Evolutionary conservation across 768 basidiomycete genomes (phyloP).

Genomic region (Leccinum rimulosum): DNA sequence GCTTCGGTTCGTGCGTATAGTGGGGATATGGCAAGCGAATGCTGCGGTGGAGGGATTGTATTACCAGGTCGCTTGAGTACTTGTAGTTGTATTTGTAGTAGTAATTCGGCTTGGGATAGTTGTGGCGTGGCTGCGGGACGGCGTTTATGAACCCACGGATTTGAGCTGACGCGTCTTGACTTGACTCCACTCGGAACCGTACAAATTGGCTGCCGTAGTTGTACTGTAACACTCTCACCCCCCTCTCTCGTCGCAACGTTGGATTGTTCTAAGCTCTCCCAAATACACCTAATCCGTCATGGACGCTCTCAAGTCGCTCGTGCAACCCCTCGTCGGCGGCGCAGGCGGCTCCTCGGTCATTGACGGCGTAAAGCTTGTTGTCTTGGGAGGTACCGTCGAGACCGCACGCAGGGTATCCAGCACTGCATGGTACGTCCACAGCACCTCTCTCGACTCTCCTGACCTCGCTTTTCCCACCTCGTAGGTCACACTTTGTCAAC

Average conservation of each 20-base stretch:
- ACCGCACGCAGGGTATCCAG: slow-evolving; percentile 80
- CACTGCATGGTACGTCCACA: slow-evolving; percentile 64
- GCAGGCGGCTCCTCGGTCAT: slow-evolving; percentile 75
- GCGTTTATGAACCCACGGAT: slow-evolving; percentile 27
- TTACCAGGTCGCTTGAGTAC: slow-evolving; percentile 33
- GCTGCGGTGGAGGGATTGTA: slow-evolving; percentile 73
- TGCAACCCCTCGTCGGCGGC: slow-evolving; percentile 76
- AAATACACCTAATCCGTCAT: slow-evolving; percentile 38
- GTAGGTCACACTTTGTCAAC: slow-evolving; percentile 82
- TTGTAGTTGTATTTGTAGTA: neutral
- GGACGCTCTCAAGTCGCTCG: slow-evolving; percentile 80
- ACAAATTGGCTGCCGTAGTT: slow-evolving; percentile 9
- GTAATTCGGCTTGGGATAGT: slow-evolving; percentile 15
- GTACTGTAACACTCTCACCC: slow-evolving; percentile 16
- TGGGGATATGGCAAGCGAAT: slow-evolving; percentile 84
- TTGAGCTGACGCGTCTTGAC: slow-evolving; percentile 39
- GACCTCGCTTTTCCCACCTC: neutral
- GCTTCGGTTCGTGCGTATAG: slow-evolving; percentile 57
- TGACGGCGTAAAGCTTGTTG: slow-evolving; percentile 88
- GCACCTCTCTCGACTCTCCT: slow-evolving; percentile 5
- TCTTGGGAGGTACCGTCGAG: slow-evolving; percentile 84
- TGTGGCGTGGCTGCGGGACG: slow-evolving; percentile 29
- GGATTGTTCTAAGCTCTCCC: slow-evolving; percentile 33
- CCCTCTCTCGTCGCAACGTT: slow-evolving; percentile 33
- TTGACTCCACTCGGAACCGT: slow-evolving; percentile 21